Evolutionary conservation across 164 flowering plant genomes (phyloP), one percentile per base, ranked within the genome.

Genomic region (Pachysandra terminalis): DNA sequence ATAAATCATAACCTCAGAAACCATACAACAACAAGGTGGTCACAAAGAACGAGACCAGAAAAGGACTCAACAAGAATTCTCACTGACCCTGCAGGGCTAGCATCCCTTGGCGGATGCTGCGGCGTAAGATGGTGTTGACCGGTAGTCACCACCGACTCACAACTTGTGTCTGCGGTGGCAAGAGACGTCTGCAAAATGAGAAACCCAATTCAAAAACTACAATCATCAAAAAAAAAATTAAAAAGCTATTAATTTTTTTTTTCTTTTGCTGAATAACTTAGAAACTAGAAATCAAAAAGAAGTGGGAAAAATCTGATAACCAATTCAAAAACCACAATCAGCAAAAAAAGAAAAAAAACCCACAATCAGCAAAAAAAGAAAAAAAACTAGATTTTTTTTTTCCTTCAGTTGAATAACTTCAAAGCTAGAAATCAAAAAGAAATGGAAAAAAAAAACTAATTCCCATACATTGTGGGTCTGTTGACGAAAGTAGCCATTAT

Each of bases 61-160:
- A 77, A 74, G 21, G 73, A 75, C 64, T 32, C 70, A 64, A 73
- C 73, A 69, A 59, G 56, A 72, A 67, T 53, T 69, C n/a, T 37
- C 73, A 84, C 88, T 87, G 51, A 89, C 98, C 95, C 97, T 76
- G 97, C 98, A 85, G 97, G 98, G 67, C 96, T 90, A 64, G 96
- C 96, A 90, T 93, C 98, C 79, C 93, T 86, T 64, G 91, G 96
- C 22, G 96, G 95, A 86, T 85, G 95, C 90, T 85, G 95, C 63
- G 96, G 82, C 55, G 90, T 86, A 82, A 84, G 77, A 75, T 87
- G 90, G 81, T 87, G 91, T 74, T 84, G 96, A 84, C 91, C 93
- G 68, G 91, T 84, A 10, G 94, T 87, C 85, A 93, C 98, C 85
- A 87, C 98, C 16, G 98, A 93, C 60, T 93, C 98, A 77, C 96